phyloP scores from a whole-genome alignment of 73 alveolate species.

The Paramecium pentaurelia region DNA sequence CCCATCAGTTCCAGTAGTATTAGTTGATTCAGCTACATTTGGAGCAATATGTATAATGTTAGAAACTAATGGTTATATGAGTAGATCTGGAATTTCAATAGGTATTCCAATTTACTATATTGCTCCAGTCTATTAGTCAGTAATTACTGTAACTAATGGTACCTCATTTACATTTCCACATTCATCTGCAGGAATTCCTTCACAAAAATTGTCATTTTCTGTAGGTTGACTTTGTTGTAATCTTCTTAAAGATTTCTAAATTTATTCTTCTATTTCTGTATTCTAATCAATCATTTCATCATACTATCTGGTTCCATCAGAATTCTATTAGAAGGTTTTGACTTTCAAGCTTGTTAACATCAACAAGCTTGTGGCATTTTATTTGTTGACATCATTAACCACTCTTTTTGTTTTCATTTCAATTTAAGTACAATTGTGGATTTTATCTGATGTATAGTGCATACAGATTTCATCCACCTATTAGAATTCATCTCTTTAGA shows the following conservation, averaged over 20 bases:
- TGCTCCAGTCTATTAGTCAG: not conserved
- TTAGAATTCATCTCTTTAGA: not conserved
- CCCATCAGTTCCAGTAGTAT: not conserved
- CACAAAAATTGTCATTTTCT: not conserved
- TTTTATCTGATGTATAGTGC: not conserved
- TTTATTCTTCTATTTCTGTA: not conserved
- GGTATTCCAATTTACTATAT: not conserved
- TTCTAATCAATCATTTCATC: not conserved
- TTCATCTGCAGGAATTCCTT: not conserved
- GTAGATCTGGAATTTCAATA: not conserved
- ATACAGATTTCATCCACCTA: not conserved
- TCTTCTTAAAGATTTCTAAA: not conserved
- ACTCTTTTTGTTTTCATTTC: not conserved
- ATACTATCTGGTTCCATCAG: not conserved
- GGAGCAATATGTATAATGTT: not conserved
- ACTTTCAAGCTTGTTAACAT: not conserved
- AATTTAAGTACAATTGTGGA: not conserved
- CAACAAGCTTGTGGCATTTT: not conserved
- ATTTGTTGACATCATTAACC: not conserved
- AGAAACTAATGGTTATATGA: not conserved
- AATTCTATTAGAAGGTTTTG: not conserved
- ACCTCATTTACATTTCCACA: not conserved
- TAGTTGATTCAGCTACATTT: not conserved
- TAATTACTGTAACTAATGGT: not conserved
- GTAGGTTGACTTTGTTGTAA: not conserved